Evolutionary conservation across 2,329 filamentous ascomycete species (phyloP), one percentile per base, ranked within the genome.

Genomic region (Penicillium griseofulvum): DNA sequence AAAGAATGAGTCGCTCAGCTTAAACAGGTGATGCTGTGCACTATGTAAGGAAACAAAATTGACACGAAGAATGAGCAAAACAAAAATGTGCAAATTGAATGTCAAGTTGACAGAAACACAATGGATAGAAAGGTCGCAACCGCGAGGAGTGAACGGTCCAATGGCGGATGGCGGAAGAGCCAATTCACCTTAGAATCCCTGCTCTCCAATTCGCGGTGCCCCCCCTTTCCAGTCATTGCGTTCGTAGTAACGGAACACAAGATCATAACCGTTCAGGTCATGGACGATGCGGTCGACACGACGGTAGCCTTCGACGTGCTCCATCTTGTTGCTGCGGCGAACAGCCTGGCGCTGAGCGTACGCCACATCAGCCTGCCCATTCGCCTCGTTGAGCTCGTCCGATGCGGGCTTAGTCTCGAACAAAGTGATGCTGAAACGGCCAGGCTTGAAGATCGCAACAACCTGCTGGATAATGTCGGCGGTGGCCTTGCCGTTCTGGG

Each of bases 221-320:
- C 84, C 84, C 51, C 84, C 84, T 72, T 82, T 82, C 83, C 84
- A 97, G 67, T 89, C 93, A 63, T 96, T 86, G 56, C 90, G 85
- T 79, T 97, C 92, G 71, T 96, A 99, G 80, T 95, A 97, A 56
- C 93, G 85, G 78, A 99, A 99, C 43, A 99, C 88, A 36, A 99
- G 81, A 73, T 97, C 92, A 70, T 99, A 99, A 50, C 95, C 94
- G 70, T 99, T 93, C 66, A 99, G 87, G 68, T 97, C 92, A 74
- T 99, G 94, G 48, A 99, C 91, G 63, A 99, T 97, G 52, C 92
- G 88, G 73, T 99, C 94, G 50, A 97, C 84, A 19, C 94, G 85
- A 57, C 88, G 85, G 73, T 99, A 99, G 2, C 94, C 94, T 57
- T 84, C 81, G 64, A 99, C 89, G 48, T 81, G 81, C 67, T 97